These are phyloP conservation scores for Solanum dulcamara DNA, from an alignment of 257 asterid genomes.

Conservation along the genomic window DNA sequence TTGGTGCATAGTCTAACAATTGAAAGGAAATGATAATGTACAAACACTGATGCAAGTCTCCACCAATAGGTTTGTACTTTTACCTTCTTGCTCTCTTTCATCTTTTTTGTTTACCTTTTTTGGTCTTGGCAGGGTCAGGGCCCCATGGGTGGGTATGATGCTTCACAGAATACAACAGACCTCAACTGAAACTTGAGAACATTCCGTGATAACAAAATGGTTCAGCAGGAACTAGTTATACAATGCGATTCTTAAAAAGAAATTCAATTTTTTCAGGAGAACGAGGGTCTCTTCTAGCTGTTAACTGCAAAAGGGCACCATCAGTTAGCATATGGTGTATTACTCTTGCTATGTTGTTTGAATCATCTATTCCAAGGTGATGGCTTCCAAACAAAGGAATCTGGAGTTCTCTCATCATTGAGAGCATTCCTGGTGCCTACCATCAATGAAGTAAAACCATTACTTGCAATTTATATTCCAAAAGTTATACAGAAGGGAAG, in stretches of 20 bases:
- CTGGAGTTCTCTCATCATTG: slow-evolving; percentile 77
- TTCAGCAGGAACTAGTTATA: slow-evolving; percentile 3
- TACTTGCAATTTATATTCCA: neutral
- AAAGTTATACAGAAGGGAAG: neutral
- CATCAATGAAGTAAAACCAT: neutral
- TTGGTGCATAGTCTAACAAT: neutral
- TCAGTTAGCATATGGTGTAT: slow-evolving; percentile 59
- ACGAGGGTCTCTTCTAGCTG: slow-evolving; percentile 44
- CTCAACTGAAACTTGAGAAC: neutral
- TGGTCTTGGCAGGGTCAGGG: neutral
- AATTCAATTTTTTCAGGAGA: slow-evolving; percentile 36
- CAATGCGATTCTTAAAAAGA: slow-evolving; percentile 48
- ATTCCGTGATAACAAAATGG: neutral
- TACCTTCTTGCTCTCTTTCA: neutral
- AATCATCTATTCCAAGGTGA: slow-evolving; percentile 89
- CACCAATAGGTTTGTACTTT: neutral
- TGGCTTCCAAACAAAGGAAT: slow-evolving; percentile 64
- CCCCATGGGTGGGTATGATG: neutral
- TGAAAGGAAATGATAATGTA: neutral
- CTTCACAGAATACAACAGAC: neutral
- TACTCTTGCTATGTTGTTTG: slow-evolving; percentile 72
- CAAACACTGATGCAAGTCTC: neutral
- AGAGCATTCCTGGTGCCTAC: slow-evolving; percentile 82
- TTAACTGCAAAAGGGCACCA: slow-evolving; percentile 77
- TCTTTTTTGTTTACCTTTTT: neutral